These are phyloP conservation scores for Dryadomyces quercus-mongolicae DNA, from an alignment of 2,329 filamentous ascomycete genomes.

Conservation along the genomic window DNA sequence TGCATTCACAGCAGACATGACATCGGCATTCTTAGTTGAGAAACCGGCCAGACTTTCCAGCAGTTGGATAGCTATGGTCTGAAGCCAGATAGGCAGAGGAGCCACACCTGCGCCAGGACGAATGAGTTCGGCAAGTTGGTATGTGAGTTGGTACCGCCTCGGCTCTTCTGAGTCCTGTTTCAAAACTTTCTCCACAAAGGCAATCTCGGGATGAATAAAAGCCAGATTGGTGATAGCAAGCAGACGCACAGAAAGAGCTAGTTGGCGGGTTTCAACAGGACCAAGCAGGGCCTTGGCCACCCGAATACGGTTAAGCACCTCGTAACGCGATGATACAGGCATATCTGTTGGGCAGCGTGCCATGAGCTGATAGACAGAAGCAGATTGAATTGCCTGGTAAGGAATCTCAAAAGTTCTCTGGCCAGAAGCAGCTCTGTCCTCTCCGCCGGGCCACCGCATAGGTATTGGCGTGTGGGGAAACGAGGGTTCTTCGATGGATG, in stretches of 20 bases:
- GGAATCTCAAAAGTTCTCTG: constrained; percentile 55
- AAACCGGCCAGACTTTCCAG: constrained; percentile 79
- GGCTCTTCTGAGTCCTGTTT: constrained; percentile 85
- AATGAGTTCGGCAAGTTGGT: constrained; percentile 84
- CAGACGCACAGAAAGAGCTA: constrained; percentile 68
- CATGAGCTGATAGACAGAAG: constrained; percentile 44
- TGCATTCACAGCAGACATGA: constrained; percentile 82
- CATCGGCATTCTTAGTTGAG: constrained; percentile 64
- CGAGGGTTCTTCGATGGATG: constrained; percentile 32
- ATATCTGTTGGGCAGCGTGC: constrained; percentile 48
- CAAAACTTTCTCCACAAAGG: constrained; percentile 77
- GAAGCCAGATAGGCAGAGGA: constrained; percentile 58
- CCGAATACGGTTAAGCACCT: constrained; percentile 72
- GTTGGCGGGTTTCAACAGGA: constrained; percentile 54
- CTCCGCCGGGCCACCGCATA: constrained; percentile 23
- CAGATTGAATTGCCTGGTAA: constrained; percentile 37
- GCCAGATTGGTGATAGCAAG: constrained; percentile 84
- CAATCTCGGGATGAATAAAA: constrained; percentile 71
- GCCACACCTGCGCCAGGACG: constrained; percentile 59
- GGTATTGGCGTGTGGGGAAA: constrained; percentile 22
- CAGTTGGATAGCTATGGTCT: constrained; percentile 69
- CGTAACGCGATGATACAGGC: constrained; percentile 64
- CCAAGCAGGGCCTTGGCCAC: constrained; percentile 68
- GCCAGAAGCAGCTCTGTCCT: constrained; percentile 29
- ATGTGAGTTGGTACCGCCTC: constrained; percentile 75